Percentiles rank a stretch among this genome's conserved stretches.
Evolutionary conservation across 2,329 filamentous ascomycete genomes (phyloP).

Genomic region (Helicocarpus griseus): DNA sequence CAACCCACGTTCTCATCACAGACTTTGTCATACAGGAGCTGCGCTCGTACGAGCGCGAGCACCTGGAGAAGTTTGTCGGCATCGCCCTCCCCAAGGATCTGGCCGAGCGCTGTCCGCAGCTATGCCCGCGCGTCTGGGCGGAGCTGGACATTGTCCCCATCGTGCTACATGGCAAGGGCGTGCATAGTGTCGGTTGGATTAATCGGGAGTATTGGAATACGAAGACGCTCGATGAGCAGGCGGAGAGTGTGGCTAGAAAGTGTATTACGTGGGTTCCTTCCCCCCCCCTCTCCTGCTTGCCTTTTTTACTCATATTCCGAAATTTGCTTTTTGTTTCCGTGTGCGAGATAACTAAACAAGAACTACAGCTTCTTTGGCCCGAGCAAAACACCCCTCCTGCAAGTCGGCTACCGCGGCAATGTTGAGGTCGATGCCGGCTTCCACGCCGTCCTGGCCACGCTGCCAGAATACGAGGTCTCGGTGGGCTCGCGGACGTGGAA

Average conservation of each 20-base stretch:
- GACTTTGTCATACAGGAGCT: conserved; percentile 52
- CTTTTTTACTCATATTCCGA: conserved; percentile 4
- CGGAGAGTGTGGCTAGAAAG: conserved; percentile 71
- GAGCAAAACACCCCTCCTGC: conserved; percentile 56
- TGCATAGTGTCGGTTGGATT: conserved; percentile 18
- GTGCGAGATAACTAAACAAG: background rate
- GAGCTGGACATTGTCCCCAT: conserved; percentile 69
- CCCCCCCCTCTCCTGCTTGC: background rate
- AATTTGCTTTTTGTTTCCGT: background rate
- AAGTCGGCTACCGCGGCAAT: conserved; percentile 55
- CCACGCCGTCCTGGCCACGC: conserved; percentile 50
- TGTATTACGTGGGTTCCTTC: conserved; percentile 54
- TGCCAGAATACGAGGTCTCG: conserved; percentile 51
- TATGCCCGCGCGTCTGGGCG: conserved; percentile 64
- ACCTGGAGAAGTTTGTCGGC: conserved; percentile 66
- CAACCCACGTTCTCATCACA: conserved; percentile 39
- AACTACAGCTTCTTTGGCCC: conserved; percentile 58
- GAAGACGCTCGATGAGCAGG: conserved; percentile 66
- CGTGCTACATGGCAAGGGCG: conserved; percentile 40
- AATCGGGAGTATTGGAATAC: conserved; percentile 37
- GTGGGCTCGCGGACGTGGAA: conserved; percentile 56
- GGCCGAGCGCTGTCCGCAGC: conserved; percentile 49
- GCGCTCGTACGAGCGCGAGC: conserved; percentile 51
- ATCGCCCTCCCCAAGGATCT: conserved; percentile 57
- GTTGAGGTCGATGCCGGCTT: conserved; percentile 63